phyloP scores from a whole-genome alignment of 2,329 filamentous ascomycete species.

The Simplicillium sp. region DNA sequence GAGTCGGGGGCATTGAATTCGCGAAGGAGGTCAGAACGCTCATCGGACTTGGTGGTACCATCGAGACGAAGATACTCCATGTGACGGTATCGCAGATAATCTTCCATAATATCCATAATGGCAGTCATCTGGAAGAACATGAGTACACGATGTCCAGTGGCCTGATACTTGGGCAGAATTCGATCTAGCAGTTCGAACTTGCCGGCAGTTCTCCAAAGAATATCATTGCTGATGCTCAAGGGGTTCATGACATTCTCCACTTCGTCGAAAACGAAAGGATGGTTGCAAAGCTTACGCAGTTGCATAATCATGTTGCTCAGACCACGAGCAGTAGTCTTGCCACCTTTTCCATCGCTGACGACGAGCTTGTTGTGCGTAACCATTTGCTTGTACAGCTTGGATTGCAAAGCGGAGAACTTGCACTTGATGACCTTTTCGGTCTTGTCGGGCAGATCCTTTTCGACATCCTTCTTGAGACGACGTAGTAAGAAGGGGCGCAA shows the following conservation, averaged over 20 bases:
- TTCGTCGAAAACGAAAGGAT: constrained; percentile 96
- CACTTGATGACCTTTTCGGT: constrained; percentile 99
- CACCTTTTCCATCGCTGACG: constrained; percentile 90
- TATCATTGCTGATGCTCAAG: constrained; percentile 75
- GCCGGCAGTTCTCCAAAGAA: constrained; percentile 89
- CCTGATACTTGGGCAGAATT: constrained; percentile 85
- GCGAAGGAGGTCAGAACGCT: constrained; percentile 82
- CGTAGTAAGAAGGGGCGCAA: constrained; percentile 92
- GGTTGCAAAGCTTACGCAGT: constrained; percentile 94
- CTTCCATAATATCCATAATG: constrained; percentile 99
- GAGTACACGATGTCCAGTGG: constrained; percentile 84
- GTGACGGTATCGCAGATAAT: constrained; percentile 78
- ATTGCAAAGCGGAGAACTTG: constrained; percentile 90
- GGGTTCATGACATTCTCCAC: constrained; percentile 99
- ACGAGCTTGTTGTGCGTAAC: constrained; percentile 90
- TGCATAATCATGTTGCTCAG: constrained; percentile 99
- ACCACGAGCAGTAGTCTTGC: constrained; percentile 87
- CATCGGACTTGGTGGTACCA: constrained; percentile 94
- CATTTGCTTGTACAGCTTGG: constrained; percentile 94
- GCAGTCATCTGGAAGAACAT: constrained; percentile 99
- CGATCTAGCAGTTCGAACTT: constrained; percentile 96
- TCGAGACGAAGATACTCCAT: constrained; percentile 86
- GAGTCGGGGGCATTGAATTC: constrained; percentile 86
- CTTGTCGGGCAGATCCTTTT: constrained; percentile 98
- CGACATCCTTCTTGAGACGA: constrained; percentile 98